These are phyloP conservation scores for Penicillium sp. DNA, from an alignment of 2,329 filamentous ascomycete genomes.

Conservation along the genomic window DNA sequence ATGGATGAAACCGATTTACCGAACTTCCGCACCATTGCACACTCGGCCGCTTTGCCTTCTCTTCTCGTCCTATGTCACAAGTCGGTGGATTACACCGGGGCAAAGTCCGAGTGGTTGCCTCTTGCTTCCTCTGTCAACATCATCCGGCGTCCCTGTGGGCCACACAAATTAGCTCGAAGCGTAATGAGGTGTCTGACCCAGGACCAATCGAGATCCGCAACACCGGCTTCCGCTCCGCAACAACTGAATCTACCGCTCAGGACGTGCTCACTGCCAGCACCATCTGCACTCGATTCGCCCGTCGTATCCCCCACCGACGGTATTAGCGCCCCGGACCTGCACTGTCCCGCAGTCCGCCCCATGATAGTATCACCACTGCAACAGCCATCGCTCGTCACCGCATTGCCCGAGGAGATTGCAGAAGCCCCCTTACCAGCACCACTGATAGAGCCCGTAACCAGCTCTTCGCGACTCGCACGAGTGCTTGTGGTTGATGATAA, in stretches of 20 bases:
- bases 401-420: conserved; percentile 8
- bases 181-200: conserved; percentile 32
- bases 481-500: conserved; percentile 49
- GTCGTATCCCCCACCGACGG: background rate
- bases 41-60: conserved; percentile 25
- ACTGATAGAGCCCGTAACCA: conserved; percentile 9
- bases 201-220: conserved; percentile 9
- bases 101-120: conserved; percentile 28
- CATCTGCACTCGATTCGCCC: background rate
- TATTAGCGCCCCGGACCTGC: background rate
- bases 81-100: conserved; percentile 34
- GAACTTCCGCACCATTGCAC: conserved; percentile 15
- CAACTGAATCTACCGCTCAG: conserved; percentile 17
- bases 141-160: conserved; percentile 41
- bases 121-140: conserved; percentile 38
- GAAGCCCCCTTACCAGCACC: conserved; percentile 15
- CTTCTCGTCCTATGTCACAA: conserved; percentile 41
- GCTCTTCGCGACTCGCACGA: conserved; percentile 18
- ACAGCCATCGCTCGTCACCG: conserved; percentile 7
- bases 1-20: conserved; percentile 32
- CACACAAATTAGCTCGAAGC: conserved; percentile 42
- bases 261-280: conserved; percentile 1
- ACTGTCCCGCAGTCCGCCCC: background rate
- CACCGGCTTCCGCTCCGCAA: conserved; percentile 12
- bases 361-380: background rate